phyloP scores from a whole-genome alignment of 2,329 filamentous ascomycete genomes.

The Sarocladium kiliense region DNA sequence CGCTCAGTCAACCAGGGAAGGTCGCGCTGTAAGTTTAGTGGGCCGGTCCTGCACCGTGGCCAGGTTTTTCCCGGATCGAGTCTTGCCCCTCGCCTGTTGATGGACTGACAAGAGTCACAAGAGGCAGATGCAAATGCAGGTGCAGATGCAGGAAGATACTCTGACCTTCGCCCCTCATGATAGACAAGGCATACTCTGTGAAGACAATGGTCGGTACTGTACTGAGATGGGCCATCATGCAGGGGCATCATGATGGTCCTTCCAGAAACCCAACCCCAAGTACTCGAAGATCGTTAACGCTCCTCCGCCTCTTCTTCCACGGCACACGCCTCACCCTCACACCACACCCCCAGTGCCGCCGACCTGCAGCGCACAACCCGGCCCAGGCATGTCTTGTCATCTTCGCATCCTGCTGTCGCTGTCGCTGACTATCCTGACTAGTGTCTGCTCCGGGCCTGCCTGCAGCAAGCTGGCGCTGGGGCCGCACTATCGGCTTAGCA shows the following conservation, averaged over 20 bases:
- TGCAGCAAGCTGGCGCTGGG: conserved; percentile 5
- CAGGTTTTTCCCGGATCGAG: background rate
- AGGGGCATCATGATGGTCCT: background rate
- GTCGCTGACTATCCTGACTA: background rate
- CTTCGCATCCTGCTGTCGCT: background rate
- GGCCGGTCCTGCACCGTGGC: background rate
- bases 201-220: too few species aligned
- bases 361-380: background rate
- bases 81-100: background rate
- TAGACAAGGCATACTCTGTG: too few species aligned
- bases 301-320: background rate
- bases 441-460: background rate
- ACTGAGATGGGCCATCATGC: background rate
- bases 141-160: background rate
- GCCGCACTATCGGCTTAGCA: conserved; percentile 2
- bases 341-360: background rate
- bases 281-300: background rate
- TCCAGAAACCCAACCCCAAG: background rate
- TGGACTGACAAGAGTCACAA: background rate
- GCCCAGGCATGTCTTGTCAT: background rate
- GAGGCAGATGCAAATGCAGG: background rate
- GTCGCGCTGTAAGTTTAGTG: background rate
- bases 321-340: background rate
- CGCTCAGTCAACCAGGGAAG: background rate
- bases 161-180: too few species aligned